phyloP scores from a whole-genome alignment of 2,329 filamentous ascomycete genomes.

The Tothia fuscella region DNA sequence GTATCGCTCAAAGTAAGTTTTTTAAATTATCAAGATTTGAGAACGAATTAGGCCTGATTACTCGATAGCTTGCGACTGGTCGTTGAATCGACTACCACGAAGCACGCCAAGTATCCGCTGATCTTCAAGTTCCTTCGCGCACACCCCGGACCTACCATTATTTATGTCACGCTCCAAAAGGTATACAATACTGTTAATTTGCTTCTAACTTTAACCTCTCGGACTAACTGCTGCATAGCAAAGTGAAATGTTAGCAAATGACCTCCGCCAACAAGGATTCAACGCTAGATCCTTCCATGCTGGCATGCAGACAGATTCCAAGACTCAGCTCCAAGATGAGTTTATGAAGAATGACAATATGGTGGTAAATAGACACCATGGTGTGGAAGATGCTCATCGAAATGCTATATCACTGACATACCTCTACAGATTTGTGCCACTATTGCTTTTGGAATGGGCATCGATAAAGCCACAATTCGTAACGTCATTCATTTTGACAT shows the following conservation, averaged over 20 bases:
- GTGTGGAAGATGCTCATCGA: constrained; percentile 11
- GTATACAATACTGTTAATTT: constrained; percentile 44
- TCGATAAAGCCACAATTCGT: constrained; percentile 87
- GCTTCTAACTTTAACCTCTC: constrained; percentile 67
- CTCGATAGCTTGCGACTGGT: constrained; percentile 57
- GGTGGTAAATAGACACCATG: no score
- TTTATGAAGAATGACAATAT: constrained; percentile 54
- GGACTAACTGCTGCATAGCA: constrained; percentile 61
- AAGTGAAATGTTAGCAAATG: constrained; percentile 57
- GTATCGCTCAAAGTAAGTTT: constrained; percentile 48
- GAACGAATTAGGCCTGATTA: constrained; percentile 32
- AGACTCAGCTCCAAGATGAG: constrained; percentile 37
- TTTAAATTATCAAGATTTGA: constrained; percentile 13
- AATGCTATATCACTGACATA: no score
- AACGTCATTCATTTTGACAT: constrained; percentile 94
- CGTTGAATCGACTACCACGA: constrained; percentile 45
- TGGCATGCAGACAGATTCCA: constrained; percentile 47
- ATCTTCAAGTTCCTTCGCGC: constrained; percentile 37
- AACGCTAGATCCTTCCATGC: constrained; percentile 64
- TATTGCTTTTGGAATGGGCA: constrained; percentile 95
- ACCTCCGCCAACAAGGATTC: constrained; percentile 55
- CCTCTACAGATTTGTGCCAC: constrained; percentile 70
- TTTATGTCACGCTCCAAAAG: constrained; percentile 49
- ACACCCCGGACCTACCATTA: constrained; percentile 44
- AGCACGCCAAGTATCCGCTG: constrained; percentile 42